phyloP scores from a whole-genome alignment of 148 eudicot genomes.

The Cornus florida region DNA sequence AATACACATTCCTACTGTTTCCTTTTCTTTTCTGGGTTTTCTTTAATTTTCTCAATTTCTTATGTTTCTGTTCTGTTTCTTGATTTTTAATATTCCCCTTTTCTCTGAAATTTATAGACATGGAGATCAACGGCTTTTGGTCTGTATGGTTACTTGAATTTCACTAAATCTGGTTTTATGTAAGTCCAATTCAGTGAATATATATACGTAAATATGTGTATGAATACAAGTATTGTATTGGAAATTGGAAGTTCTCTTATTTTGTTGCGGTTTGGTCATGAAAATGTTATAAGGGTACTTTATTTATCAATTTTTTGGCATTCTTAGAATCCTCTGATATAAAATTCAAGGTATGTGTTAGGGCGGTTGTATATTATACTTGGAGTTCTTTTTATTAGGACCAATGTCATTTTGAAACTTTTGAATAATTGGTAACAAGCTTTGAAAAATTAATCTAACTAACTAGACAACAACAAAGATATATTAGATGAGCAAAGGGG shows the following conservation, averaged over 20 bases:
- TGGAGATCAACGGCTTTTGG: conserved; percentile 87
- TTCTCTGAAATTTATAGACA: conserved; percentile 36
- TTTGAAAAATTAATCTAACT: too few species aligned
- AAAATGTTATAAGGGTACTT: too few species aligned
- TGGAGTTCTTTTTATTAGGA: too few species aligned
- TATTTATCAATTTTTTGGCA: too few species aligned
- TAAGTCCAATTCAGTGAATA: conserved; percentile 28
- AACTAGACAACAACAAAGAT: too few species aligned
- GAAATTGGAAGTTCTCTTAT: not conserved
- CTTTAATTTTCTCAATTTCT: not conserved
- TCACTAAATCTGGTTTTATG: conserved; percentile 75
- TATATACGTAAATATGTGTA: not conserved
- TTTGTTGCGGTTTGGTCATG: too few species aligned
- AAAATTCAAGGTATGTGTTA: too few species aligned
- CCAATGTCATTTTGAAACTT: too few species aligned
- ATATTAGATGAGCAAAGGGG: too few species aligned
- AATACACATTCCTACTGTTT: not conserved
- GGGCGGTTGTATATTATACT: too few species aligned
- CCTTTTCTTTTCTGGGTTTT: not conserved
- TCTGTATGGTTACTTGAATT: conserved; percentile 70
- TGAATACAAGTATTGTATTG: not conserved
- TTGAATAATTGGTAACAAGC: too few species aligned
- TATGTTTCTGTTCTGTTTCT: not conserved
- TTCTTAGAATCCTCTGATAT: too few species aligned
- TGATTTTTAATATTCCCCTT: not conserved